A percentile compares a stretch with the other conserved stretches of the same genome.
phyloP scores from a whole-genome alignment of 768 basidiomycete genomes.

The Albatrellus ellisii region DNA sequence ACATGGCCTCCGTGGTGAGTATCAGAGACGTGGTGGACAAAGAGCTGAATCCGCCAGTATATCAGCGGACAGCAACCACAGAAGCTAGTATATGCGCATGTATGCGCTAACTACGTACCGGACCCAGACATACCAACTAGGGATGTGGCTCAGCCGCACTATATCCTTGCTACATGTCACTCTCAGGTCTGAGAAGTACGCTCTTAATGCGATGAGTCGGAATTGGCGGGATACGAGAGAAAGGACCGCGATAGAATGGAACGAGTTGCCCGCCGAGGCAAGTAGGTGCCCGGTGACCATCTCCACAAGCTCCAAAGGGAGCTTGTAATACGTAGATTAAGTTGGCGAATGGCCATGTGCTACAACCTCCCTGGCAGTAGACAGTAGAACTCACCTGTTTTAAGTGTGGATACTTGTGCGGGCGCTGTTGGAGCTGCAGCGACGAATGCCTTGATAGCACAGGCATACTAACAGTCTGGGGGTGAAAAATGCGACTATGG shows the following conservation, averaged over 20 bases:
- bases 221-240: constrained; percentile 17
- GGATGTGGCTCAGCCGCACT: constrained; percentile 10
- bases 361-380: too few relatives aligned
- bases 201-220: constrained; percentile 18
- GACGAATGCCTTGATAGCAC: too few relatives aligned
- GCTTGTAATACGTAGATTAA: too few relatives aligned
- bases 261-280: constrained; percentile 6
- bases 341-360: too few relatives aligned
- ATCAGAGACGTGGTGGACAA: constrained; percentile 11
- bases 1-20: constrained; percentile 4
- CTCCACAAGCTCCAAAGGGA: constrained; percentile 19
- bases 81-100: constrained; percentile 2
- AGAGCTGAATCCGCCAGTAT: constrained; percentile 5
- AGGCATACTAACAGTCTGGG: too few relatives aligned
- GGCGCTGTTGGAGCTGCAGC: too few relatives aligned
- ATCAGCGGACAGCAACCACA: not conserved
- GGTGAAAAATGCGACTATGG: too few relatives aligned
- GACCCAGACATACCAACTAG: constrained; percentile 16
- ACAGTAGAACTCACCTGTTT: too few relatives aligned
- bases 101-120: constrained; percentile 16
- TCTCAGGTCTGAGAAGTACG: constrained; percentile 17
- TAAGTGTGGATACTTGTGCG: too few relatives aligned
- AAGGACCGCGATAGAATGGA: constrained; percentile 17
- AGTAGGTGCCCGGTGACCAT: constrained; percentile 15
- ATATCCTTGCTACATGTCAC: constrained; percentile 10